These are phyloP conservation scores for Xerocomus alliaceus DNA, from an alignment of 1,284 basidiomycete species.

Conservation along the genomic window DNA sequence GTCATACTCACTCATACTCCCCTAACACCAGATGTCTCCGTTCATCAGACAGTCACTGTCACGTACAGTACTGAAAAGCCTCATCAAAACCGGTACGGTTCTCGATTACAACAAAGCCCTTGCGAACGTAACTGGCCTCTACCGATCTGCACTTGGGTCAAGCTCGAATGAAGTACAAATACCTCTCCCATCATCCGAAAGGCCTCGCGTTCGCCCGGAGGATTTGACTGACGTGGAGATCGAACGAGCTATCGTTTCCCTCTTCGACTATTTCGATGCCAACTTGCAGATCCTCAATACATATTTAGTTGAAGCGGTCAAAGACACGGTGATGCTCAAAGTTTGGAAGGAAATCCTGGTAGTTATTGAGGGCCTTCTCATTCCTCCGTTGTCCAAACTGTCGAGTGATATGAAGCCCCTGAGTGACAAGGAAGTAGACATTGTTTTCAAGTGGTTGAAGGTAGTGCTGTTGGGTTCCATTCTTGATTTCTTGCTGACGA, in stretches of 20 bases:
- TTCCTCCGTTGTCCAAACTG: slow-evolving; percentile 91
- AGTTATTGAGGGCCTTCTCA: slow-evolving; percentile 87
- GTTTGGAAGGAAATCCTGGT: slow-evolving; percentile 97
- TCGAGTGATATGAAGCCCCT: slow-evolving; percentile 90
- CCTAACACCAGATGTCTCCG: slow-evolving; percentile 80
- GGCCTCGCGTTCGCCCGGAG: slow-evolving; percentile 72
- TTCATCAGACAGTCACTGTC: slow-evolving; percentile 93
- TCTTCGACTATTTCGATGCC: slow-evolving; percentile 97
- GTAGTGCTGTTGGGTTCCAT: slow-evolving; percentile 45
- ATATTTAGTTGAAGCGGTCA: slow-evolving; percentile 82
- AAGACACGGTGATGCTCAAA: slow-evolving; percentile 91
- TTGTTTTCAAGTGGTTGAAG: slow-evolving; percentile 98
- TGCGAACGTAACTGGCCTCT: slow-evolving; percentile 81
- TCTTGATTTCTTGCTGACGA: background rate
- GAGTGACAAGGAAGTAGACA: slow-evolving; percentile 94
- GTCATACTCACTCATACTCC: background rate
- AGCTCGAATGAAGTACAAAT: slow-evolving; percentile 76
- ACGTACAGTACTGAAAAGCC: slow-evolving; percentile 74
- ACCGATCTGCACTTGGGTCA: slow-evolving; percentile 74
- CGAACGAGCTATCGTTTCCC: slow-evolving; percentile 88
- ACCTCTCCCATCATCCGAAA: slow-evolving; percentile 75
- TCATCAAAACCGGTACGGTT: slow-evolving; percentile 71
- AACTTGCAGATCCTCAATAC: slow-evolving; percentile 93
- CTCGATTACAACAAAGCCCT: slow-evolving; percentile 87
- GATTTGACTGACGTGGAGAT: slow-evolving; percentile 92